Evolutionary conservation across 768 basidiomycete species (phyloP), one percentile per base, ranked within the genome.

Genomic region (Vararia minispora): DNA sequence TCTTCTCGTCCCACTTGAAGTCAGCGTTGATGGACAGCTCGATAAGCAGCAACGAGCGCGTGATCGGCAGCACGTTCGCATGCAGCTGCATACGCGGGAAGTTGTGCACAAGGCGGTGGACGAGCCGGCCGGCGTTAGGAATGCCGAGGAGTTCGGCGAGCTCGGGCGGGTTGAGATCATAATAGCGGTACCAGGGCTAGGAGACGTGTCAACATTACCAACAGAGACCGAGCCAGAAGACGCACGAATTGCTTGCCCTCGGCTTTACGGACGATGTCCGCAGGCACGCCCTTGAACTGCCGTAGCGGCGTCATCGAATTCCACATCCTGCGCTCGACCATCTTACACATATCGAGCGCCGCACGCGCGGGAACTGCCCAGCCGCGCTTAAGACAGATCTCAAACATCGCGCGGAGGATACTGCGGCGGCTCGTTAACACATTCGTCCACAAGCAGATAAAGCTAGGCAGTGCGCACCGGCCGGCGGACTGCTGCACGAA

Each of bases 401-500:
- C 94, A 50, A 91, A 97, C 54, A 99, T 86, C 12, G 94, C 94
- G 14, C 91, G 88, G 27, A 98, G 64, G 51, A 98, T 95, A 51
- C 84, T 83, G 23, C 17, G 24, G 14, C 38, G 5, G 28, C 35
- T 11, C 8, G 14, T 42, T 17, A 54, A 33, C 28, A 37, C 33
- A 21, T 28, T 13, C 33, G 33, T 6, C 6, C 16, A 12, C 6
- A 22, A 30, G 23, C n/a, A 16, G 17, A 2, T 21, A 11, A 33
- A 6, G 24, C 2, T 24, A 36, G n/a, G 12, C 5, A 35, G 9
- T 9, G 55, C 68, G 40, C 42, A 82, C 71, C 88, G 83, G 34
- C 95, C 95, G 2, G 95, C 95, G 6, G 91, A 95, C 52, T 99
- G 95, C 42, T 91, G 88, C 3, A 99, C 84, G 53, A 91, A 98